Evolutionary conservation across 2,329 filamentous ascomycete species (phyloP).

Genomic region (Tolypocladium tropicale): DNA sequence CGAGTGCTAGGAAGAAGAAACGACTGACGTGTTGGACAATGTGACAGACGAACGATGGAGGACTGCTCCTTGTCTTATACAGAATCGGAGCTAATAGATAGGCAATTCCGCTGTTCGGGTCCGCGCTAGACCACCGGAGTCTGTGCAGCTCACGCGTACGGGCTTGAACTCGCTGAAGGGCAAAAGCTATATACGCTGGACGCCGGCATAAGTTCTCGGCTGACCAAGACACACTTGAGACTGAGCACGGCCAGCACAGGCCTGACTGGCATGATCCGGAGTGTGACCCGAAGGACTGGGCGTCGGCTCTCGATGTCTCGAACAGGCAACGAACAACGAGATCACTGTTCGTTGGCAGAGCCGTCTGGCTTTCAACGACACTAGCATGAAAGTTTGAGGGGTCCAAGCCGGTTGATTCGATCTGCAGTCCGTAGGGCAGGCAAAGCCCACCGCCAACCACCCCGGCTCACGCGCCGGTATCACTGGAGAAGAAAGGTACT

Average conservation of each 20-base stretch:
- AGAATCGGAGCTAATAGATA: not conserved
- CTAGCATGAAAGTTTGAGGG: not conserved
- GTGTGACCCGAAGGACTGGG: not conserved
- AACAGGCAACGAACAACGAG: not conserved
- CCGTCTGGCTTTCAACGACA: not conserved
- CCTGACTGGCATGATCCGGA: not conserved
- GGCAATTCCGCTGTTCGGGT: conserved; percentile 2
- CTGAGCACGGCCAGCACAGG: not conserved
- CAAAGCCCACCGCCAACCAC: not conserved
- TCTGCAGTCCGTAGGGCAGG: not conserved
- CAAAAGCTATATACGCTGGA: not conserved
- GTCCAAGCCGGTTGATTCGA: not conserved
- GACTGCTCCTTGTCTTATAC: conserved; percentile 7
- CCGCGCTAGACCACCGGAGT: not conserved
- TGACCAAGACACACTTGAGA: not conserved
- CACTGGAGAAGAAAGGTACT: not conserved
- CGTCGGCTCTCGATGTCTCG: not conserved
- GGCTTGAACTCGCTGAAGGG: not conserved
- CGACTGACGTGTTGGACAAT: not conserved
- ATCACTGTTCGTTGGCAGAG: not conserved
- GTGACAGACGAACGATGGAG: not conserved
- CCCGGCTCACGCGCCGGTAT: not conserved
- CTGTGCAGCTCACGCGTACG: not conserved
- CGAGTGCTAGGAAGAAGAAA: not conserved
- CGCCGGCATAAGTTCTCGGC: not conserved